phyloP scores from a whole-genome alignment of 176 grass and related monocot genomes.

The Triticum timopheevii region DNA sequence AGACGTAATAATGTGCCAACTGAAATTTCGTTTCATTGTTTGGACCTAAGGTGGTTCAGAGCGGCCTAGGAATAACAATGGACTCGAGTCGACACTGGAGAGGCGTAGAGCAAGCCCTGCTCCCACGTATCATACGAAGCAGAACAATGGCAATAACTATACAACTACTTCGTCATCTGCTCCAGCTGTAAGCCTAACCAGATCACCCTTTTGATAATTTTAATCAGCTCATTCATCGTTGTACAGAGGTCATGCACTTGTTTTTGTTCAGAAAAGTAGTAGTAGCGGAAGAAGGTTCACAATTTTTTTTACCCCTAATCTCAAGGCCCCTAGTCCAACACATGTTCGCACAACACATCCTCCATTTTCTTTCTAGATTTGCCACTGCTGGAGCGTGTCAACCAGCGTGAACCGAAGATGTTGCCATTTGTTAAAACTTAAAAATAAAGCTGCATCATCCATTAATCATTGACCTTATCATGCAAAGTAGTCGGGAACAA shows the following conservation, averaged over 20 bases:
- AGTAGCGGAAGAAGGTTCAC: background rate
- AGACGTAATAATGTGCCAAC: conserved; percentile 6
- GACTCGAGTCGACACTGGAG: conserved; percentile 31
- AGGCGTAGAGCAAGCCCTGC: conserved; percentile 46
- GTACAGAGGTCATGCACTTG: background rate
- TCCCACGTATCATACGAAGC: conserved; percentile 29
- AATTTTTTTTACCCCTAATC: no score
- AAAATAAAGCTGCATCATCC: background rate
- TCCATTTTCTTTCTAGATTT: no score
- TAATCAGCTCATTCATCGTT: background rate
- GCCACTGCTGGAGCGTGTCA: background rate
- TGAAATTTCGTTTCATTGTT: conserved; percentile 21
- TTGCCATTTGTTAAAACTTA: background rate
- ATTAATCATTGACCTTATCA: background rate
- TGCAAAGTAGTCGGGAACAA: conserved; percentile 3
- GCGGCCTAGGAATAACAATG: conserved; percentile 26
- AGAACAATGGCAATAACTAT: conserved; percentile 27
- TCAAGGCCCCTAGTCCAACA: no score
- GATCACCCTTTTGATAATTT: background rate
- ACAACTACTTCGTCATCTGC: conserved; percentile 38
- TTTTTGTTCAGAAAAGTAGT: conserved; percentile 3
- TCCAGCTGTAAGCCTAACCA: conserved; percentile 44
- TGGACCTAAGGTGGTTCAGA: conserved; percentile 44
- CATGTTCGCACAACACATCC: no score
- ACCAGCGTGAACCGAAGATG: background rate